Base-by-base conservation (phyloP, 2,329 filamentous ascomycete species). In the Aulographum hederae region DNA sequence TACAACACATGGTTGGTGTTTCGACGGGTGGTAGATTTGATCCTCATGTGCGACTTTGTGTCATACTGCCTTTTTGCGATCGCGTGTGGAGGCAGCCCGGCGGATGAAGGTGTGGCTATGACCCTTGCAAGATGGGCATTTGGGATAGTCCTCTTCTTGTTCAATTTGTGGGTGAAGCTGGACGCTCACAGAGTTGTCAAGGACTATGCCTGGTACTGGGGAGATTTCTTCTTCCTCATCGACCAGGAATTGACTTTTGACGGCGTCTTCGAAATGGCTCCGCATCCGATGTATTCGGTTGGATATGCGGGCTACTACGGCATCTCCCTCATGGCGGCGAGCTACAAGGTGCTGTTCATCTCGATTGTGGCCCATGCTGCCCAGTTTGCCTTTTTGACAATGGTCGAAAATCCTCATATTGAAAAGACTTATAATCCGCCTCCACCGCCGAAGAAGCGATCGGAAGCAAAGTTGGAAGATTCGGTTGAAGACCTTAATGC, bases 131-230 rank as follows among this genome's bases (percentile, higher is more conserved):
- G 89, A 37, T 98, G 89, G 89, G 49, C 61, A 3, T 63, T 74
- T 29, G 89, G 89, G 32, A 67, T 86, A 41, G 56, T 67, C 26
- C 65, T 95, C 17, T 76, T 98, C 39, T 66, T 79, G 35, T 95
- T 98, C 67, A 98, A 95, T 53, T 66, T 95, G 15, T 95, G 89
- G 85, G 89, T 98, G 40, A 98, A 98, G 58, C 66, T 98, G 38
- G 89, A 98, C 55, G 89, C 89, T 14, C 89, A 98, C 54, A 71
- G 89, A 38, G 89, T 98, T 31, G 89, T 98, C 49, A 95, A 95
- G 56, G 89, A 98, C 56, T 98, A 85, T 58, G 89, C 89, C 18
- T 98, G 89, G 89, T 98, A 95, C 57, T 98, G 89, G 89, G 89
- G 89, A 38, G 89, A 98, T 56, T 95, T 95, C 58, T 98, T 95